Base-by-base conservation (phyloP, 2,329 filamentous ascomycete genomes). In the Hypoxylon rubiginosum region DNA sequence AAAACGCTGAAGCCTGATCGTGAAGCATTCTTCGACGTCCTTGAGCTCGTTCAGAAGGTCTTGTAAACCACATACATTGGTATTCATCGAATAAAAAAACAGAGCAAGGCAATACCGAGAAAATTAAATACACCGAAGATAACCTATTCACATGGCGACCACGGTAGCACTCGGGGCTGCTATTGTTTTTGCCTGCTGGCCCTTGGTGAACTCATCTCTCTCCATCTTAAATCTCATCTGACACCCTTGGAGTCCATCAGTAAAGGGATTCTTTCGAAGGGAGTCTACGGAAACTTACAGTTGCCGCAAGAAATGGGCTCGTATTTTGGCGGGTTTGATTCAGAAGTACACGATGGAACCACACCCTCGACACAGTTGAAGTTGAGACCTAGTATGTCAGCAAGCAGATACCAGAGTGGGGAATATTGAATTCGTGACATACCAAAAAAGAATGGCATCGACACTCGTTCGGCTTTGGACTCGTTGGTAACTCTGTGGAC, bases 11-110 rank as follows among this genome's bases (percentile, higher is more conserved):
- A 85, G 46, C 79, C 81, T 4, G 81, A 82, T 30, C 82, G 87
- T 13, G 86, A 88, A 55, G 81, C 83, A 0, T 91, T 90, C 73
- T 89, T 91, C 73, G 89, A 91, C 71, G 77, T 91, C 5, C 77
- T 92, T 45, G 89, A 91, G 70, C 78, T 92, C 46, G 82, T 88
- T 11, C 83, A 88, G 64, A 85, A 86, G 69, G 84, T 90, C 9
- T 71, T 89, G 5, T 88, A 71, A 64, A 79, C 17, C 28, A 2
- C 41, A n/a, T 30, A 48, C 4, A n/a, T n/a, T n/a, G n/a, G 21
- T 34, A 41, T 24, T 17, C 21, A 36, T 50, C 7, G 15, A 24
- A 39, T 19, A 32, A 52, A 48, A 9, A 30, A n/a, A n/a, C n/a
- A 59, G 10, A 46, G 11, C 10, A 64, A 52, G 15, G 24, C 9